A percentile compares a stretch with the other conserved stretches of the same genome.
phyloP scores from a whole-genome alignment of 495 filamentous ascomycete genomes.

The Aspergillus ellipticus region DNA sequence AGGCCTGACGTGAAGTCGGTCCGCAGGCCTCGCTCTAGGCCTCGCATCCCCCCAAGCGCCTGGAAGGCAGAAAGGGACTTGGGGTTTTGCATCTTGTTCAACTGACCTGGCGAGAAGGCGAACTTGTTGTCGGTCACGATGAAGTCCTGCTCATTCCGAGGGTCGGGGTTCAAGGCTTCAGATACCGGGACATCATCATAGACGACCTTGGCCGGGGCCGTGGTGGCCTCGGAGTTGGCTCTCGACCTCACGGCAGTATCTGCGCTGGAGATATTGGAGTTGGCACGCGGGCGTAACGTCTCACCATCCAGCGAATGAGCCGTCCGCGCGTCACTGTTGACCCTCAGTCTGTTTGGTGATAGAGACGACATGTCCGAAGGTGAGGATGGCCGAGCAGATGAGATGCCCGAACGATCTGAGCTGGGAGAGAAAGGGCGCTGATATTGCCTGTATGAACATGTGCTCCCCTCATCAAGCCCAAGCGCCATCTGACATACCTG shows the following conservation, averaged over 20 bases:
- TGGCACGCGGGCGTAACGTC: conserved; percentile 45
- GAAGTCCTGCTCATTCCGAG: conserved; percentile 61
- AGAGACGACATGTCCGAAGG: conserved; percentile 26
- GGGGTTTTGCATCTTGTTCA: conserved; percentile 72
- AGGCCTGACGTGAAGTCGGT: conserved; percentile 62
- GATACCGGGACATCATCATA: conserved; percentile 44
- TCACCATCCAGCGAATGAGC: conserved; percentile 48
- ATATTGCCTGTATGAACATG: conserved; percentile 2
- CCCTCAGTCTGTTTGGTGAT: conserved; percentile 26
- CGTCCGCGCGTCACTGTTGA: conserved; percentile 27
- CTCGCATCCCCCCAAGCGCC: conserved; percentile 62
- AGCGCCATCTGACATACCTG: conserved; percentile 11
- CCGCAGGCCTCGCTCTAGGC: conserved; percentile 64
- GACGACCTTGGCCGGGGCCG: conserved; percentile 23
- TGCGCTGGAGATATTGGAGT: conserved; percentile 44
- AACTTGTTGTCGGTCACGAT: conserved; percentile 64
- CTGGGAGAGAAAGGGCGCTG: conserved; percentile 5
- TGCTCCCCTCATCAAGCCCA: background rate
- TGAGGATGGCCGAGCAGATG: conserved; percentile 16
- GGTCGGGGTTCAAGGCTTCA: conserved; percentile 65
- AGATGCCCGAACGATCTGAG: conserved; percentile 1
- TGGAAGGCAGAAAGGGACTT: conserved; percentile 70
- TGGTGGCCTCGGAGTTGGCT: conserved; percentile 37
- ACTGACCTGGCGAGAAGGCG: conserved; percentile 64
- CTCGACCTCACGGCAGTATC: conserved; percentile 40